These are phyloP conservation scores for Hypoxylon sp. DNA, from an alignment of 2,329 filamentous ascomycete species.

Conservation along the genomic window DNA sequence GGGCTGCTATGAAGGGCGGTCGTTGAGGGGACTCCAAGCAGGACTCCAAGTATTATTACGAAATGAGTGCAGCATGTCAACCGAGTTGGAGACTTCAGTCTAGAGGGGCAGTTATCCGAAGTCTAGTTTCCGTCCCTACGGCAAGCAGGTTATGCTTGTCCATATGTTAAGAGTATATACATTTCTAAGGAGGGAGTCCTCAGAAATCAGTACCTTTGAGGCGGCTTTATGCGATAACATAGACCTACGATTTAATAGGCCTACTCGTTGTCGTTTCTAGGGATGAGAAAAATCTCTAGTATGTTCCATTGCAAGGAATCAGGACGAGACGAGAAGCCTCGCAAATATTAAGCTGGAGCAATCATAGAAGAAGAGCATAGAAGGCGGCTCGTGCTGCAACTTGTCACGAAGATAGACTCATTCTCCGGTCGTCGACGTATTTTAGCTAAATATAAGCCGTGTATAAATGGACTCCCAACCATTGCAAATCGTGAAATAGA, in stretches of 20 bases:
- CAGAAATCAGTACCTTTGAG: background rate
- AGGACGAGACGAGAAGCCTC: background rate
- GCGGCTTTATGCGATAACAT: background rate
- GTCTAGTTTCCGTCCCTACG: background rate
- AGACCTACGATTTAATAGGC: background rate
- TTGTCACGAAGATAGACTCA: conserved; percentile 1
- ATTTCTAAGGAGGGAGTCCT: background rate
- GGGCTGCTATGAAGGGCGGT: conserved; percentile 68
- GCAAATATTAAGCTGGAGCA: conserved; percentile 8
- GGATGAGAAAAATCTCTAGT: background rate
- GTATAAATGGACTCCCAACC: background rate
- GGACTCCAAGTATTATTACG: background rate
- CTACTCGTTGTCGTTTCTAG: background rate
- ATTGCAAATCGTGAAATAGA: background rate
- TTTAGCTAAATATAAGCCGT: background rate
- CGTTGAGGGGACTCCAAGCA: conserved; percentile 43
- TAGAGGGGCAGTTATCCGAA: background rate
- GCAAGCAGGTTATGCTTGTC: background rate
- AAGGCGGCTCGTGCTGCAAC: conserved; percentile 12
- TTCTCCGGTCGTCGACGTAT: background rate
- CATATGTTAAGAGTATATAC: background rate
- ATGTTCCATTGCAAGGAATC: background rate
- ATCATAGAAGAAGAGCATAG: conserved; percentile 9
- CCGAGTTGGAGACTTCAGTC: background rate
- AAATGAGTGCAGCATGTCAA: background rate